Evolutionary conservation across 805 yeast genomes (phyloP).

Genomic region (Kodamaea hsintzibuensis): DNA sequence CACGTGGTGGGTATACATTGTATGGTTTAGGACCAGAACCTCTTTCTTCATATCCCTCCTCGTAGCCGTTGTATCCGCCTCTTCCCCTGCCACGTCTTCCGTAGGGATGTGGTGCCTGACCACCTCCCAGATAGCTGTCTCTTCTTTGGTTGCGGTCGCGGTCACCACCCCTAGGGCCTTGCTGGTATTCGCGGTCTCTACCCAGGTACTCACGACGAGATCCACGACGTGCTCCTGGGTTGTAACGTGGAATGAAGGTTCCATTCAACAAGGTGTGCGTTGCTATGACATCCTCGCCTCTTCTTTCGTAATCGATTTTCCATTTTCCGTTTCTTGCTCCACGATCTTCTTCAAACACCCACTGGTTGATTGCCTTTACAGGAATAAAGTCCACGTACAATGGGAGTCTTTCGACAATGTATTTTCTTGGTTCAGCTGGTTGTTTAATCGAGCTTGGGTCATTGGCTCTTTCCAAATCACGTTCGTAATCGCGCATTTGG

Average conservation of each 20-base stretch:
- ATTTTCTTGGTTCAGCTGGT: constrained; percentile 21
- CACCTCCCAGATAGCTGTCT: constrained; percentile 5
- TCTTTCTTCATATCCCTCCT: constrained; percentile 7
- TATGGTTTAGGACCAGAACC: constrained; percentile 15
- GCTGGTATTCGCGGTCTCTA: constrained; percentile 9
- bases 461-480: constrained; percentile 14
- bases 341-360: constrained; percentile 48
- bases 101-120: constrained; percentile 7
- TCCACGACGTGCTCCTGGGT: constrained; percentile 11
- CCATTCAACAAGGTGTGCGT: constrained; percentile 33
- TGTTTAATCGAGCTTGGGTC: constrained; percentile 4
- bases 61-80: constrained; percentile 6
- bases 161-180: constrained; percentile 6
- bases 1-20: constrained; percentile 12
- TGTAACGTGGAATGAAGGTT: constrained; percentile 16
- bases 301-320: constrained; percentile 38
- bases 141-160: constrained; percentile 6
- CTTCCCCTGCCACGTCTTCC: constrained; percentile 8
- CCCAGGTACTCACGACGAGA: constrained; percentile 13
- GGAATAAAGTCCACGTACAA: constrained; percentile 46
- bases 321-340: constrained; percentile 48
- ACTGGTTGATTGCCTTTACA: constrained; percentile 43
- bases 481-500: constrained; percentile 11
- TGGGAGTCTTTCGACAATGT: constrained; percentile 20
- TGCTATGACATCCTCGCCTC: constrained; percentile 33